Base-by-base conservation (phyloP, 78 protist genomes). In the Dictyostelium capitatum region DNA sequence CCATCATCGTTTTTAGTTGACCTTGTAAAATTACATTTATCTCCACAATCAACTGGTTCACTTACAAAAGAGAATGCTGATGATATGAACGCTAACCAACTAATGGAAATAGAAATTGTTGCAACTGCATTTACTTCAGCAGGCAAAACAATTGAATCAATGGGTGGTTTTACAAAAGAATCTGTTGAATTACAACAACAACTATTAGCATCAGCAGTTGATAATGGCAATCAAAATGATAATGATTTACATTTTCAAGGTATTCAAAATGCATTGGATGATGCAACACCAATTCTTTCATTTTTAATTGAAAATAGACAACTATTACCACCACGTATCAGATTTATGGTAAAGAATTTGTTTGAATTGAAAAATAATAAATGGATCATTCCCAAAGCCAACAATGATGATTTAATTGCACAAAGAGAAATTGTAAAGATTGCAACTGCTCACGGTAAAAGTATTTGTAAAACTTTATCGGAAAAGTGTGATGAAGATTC, bases 321-420 rank as follows among this genome's bases (percentile, higher is more conserved):
- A 14, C 11, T 50, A 0, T n/a, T 85, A 17, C 92, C 82, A 28
- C 92, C 92, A 47, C 72, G 80, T 37, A 47, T 79, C 8, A 72
- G 92, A 85, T 85, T 73, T 64, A 85, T 85, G 92, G 25, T 85
- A 19, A 85, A 85, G 77, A 85, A 85, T 48, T 72, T 85, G 8
- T 73, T 85, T 19, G 92, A 85, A 79, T 37, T 85, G 6, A 82
- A 82, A 28, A 82, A 82, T 12, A 82, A 82, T 30, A 32, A 62
- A 15, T 82, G 90, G 90, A 50, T 69, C 10, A 46, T 43, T 5
- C 51, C 79, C 7, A 54, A 69, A 20, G 30, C 73, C 8, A 5
- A 9, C 28, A 32, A 59, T n/a, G 82, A 72, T 9, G 80, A 85
- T 23, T 57, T 73, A n/a, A 43, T 10, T 14, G 54, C 65, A 1